Evolutionary conservation across 1,284 basidiomycete genomes (phyloP).

Genomic region (Ganoderma lucidum): DNA sequence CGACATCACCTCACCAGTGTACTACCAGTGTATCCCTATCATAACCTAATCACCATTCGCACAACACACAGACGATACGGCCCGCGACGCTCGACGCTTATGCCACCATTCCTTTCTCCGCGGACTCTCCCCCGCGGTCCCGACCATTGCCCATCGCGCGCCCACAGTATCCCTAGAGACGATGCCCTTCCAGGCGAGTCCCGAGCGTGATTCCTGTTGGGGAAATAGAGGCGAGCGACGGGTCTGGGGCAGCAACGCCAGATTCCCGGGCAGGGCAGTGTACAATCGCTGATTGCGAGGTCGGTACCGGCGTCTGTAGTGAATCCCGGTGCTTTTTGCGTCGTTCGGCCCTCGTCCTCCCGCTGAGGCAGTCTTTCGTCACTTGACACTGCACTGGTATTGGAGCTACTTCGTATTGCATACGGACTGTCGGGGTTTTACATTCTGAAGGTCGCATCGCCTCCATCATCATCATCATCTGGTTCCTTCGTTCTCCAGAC

Average conservation of each 20-base stretch:
- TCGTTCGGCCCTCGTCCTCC: conserved; percentile 9
- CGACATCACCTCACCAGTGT: conserved; percentile 20
- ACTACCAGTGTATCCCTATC: conserved; percentile 34
- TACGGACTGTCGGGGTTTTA: background rate
- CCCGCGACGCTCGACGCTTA: background rate
- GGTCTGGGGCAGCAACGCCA: conserved; percentile 12
- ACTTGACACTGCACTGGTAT: background rate
- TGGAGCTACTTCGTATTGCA: background rate
- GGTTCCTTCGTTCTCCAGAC: background rate
- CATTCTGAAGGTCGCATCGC: background rate
- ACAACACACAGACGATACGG: background rate
- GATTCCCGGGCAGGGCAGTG: conserved; percentile 2
- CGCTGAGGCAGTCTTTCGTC: conserved; percentile 2
- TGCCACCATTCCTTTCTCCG: background rate
- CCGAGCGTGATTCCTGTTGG: background rate
- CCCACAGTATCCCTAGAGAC: background rate
- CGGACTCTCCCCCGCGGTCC: conserved; percentile 8
- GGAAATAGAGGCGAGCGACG: background rate
- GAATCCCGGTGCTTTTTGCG: conserved; percentile 17
- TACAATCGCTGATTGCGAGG: conserved; percentile 16
- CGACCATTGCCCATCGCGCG: background rate
- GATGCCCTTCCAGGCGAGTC: background rate
- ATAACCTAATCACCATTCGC: conserved; percentile 17
- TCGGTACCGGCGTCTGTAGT: conserved; percentile 5
- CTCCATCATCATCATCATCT: background rate